A percentile compares a stretch with the other conserved stretches of the same genome.
Evolutionary conservation across 371 early-diverging fungal species (phyloP).

Genomic region (Rhizopus arrhizus): DNA sequence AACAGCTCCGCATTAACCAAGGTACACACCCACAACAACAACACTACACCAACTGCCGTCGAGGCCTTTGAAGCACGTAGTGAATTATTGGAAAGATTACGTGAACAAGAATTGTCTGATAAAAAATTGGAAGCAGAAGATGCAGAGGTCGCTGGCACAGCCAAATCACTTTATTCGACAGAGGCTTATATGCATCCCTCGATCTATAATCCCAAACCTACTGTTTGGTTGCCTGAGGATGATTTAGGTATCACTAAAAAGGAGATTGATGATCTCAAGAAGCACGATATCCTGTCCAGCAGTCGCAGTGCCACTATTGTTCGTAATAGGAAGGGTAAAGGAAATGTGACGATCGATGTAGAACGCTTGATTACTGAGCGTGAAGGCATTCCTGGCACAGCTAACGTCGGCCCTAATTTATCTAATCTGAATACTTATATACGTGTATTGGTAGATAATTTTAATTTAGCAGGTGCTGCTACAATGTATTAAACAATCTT

Average conservation of each 20-base stretch:
- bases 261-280: constrained; percentile 22
- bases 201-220: constrained; percentile 16
- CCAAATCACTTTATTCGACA: constrained; percentile 19
- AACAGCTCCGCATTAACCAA: constrained; percentile 3
- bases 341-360: constrained; percentile 30
- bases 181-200: constrained; percentile 41
- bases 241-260: constrained; percentile 32
- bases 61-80: constrained; percentile 23
- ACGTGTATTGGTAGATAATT: constrained; percentile 29
- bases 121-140: constrained; percentile 6
- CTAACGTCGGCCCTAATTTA: constrained; percentile 9
- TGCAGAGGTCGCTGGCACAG: constrained; percentile 10
- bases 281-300: constrained; percentile 19
- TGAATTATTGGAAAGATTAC: constrained; percentile 8
- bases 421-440: constrained; percentile 27
- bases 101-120: background rate
- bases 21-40: constrained; percentile 7
- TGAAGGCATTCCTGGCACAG: constrained; percentile 26
- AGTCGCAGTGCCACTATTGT: constrained; percentile 23
- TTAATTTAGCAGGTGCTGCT: constrained; percentile 25
- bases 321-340: constrained; percentile 30
- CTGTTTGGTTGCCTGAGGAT: constrained; percentile 42
- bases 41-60: constrained; percentile 5
- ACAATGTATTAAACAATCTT: constrained; percentile 14
- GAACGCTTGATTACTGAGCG: constrained; percentile 19